These are phyloP conservation scores for Chimonanthus salicifolius DNA, from an alignment of 164 flowering plant genomes.

Conservation along the genomic window DNA sequence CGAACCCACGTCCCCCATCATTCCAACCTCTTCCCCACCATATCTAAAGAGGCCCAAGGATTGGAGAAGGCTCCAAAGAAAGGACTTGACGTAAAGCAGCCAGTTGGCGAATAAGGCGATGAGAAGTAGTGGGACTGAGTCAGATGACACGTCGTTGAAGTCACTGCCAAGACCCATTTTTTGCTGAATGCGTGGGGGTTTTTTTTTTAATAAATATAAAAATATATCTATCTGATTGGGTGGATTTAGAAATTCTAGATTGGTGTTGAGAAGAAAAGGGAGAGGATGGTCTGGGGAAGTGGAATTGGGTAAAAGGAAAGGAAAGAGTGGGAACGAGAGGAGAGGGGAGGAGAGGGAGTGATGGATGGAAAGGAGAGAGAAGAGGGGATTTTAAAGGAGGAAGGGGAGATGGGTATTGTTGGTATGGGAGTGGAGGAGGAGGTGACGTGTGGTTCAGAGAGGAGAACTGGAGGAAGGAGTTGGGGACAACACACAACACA, in stretches of 20 bases:
- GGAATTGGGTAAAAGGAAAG: not conserved
- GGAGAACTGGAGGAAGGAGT: not conserved
- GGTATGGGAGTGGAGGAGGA: not conserved
- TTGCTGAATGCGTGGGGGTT: not conserved
- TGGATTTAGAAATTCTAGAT: not conserved
- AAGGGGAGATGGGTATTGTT: not conserved
- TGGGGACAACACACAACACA: not conserved
- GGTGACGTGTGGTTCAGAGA: not conserved
- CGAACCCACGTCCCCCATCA: constrained; percentile 25
- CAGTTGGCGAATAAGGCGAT: constrained; percentile 42
- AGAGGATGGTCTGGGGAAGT: too few relatives aligned
- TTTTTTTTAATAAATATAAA: not conserved
- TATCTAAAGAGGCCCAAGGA: constrained; percentile 17
- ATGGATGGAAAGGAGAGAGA: not conserved
- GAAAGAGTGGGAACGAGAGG: not conserved
- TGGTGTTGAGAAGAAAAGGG: too few relatives aligned
- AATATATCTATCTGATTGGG: too few relatives aligned
- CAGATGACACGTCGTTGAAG: constrained; percentile 61
- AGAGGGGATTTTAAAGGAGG: not conserved
- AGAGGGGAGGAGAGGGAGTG: not conserved
- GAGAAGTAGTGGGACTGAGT: constrained; percentile 53
- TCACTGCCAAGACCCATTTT: constrained; percentile 61
- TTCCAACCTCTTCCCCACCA: constrained; percentile 5
- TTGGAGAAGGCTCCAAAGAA: constrained; percentile 20
- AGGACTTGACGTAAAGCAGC: constrained; percentile 34